A percentile compares a stretch with the other conserved stretches of the same genome.
Evolutionary conservation across 108 stramenopile genomes (phyloP).

Genomic region (Bacterosira constricta): DNA sequence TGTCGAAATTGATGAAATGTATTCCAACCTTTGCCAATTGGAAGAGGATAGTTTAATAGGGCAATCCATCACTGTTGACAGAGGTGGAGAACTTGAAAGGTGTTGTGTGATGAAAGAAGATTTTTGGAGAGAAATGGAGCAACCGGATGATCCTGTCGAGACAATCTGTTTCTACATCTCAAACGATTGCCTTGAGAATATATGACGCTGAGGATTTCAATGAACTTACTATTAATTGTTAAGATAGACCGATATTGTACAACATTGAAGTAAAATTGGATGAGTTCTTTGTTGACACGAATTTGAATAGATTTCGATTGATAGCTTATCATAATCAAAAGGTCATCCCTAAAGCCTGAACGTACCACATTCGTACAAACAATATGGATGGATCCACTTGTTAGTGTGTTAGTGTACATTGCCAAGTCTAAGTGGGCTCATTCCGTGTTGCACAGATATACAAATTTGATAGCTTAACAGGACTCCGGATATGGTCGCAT

Average conservation of each 20-base stretch:
- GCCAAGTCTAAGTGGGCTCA: too few species aligned
- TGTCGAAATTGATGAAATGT: conserved; percentile 78
- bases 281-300: too few species aligned
- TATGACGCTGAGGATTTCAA: not conserved
- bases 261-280: too few species aligned
- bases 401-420: too few species aligned
- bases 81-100: not conserved
- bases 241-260: not conserved
- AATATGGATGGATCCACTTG: too few species aligned
- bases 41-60: conserved; percentile 17
- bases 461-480: too few species aligned
- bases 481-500: too few species aligned
- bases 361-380: too few species aligned
- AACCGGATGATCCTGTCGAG: conserved; percentile 76
- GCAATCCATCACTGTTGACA: not conserved
- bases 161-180: conserved; percentile 73
- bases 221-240: not conserved
- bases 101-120: conserved; percentile 64
- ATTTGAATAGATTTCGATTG: too few species aligned
- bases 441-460: too few species aligned
- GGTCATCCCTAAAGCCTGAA: too few species aligned
- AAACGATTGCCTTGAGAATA: conserved; percentile 53
- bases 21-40: conserved; percentile 57
- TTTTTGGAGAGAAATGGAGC: conserved; percentile 87
- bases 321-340: too few species aligned